These are phyloP conservation scores for Coemansia reversa DNA, from an alignment of 192 early-diverging fungal species.

Conservation along the genomic window DNA sequence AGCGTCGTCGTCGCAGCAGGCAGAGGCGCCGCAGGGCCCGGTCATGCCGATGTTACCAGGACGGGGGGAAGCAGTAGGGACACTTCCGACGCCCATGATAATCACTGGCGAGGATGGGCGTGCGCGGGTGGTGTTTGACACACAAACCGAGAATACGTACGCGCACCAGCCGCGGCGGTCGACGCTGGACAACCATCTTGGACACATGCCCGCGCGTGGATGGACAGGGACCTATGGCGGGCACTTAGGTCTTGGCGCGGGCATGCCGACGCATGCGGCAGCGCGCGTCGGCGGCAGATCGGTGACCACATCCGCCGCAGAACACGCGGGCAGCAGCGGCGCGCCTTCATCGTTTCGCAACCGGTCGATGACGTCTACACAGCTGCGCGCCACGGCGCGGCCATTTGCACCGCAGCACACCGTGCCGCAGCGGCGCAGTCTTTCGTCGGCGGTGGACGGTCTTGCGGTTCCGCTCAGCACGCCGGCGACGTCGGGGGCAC, in stretches of 20 bases:
- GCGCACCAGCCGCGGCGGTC: conserved; percentile 12
- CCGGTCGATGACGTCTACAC: conserved; percentile 33
- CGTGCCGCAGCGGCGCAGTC: not conserved
- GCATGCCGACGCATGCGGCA: conserved; percentile 13
- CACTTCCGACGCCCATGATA: conserved; percentile 27
- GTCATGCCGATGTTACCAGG: not conserved
- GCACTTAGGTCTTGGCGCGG: conserved; percentile 14
- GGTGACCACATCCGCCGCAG: not conserved
- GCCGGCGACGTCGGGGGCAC: conserved; percentile 5
- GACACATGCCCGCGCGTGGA: conserved; percentile 2
- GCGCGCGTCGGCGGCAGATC: too few species aligned
- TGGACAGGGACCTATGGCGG: conserved; percentile 7
- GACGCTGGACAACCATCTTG: conserved; percentile 17
- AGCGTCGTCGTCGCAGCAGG: conserved; percentile 7
- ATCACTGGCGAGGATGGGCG: conserved; percentile 41
- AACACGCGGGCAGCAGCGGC: conserved; percentile 2
- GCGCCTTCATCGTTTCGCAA: conserved; percentile 26
- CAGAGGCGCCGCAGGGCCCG: conserved; percentile 1
- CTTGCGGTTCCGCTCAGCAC: conserved; percentile 6
- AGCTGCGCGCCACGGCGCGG: conserved; percentile 15
- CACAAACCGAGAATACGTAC: conserved; percentile 7
- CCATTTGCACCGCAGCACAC: conserved; percentile 20
- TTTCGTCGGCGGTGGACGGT: not conserved
- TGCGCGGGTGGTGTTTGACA: conserved; percentile 38
- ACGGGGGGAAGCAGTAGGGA: conserved; percentile 1